Evolutionary conservation across 192 early-diverging fungal species (phyloP).

Genomic region (Diversispora eburnea): DNA sequence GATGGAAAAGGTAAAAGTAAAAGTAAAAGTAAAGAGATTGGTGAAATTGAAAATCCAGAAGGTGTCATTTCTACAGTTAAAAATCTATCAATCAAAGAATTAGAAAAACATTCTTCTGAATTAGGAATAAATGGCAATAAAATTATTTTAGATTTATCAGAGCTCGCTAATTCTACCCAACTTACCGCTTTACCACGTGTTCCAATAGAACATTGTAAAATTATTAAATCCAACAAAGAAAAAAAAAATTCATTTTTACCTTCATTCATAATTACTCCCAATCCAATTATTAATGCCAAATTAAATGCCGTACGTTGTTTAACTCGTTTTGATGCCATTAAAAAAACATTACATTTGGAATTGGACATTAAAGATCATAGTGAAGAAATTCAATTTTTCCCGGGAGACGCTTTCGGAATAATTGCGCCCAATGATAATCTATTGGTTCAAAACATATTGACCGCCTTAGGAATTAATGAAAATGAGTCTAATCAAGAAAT

Average conservation of each 20-base stretch:
- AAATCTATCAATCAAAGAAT: not conserved
- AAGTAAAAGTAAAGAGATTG: too few relatives aligned
- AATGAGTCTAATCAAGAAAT: slow-evolving; percentile 36
- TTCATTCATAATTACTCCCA: slow-evolving; percentile 46
- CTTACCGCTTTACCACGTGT: slow-evolving; percentile 60
- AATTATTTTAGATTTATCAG: slow-evolving; percentile 46
- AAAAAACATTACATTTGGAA: slow-evolving; percentile 65
- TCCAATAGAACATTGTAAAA: slow-evolving; percentile 45
- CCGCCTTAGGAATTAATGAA: slow-evolving; percentile 49
- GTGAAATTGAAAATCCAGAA: too few relatives aligned
- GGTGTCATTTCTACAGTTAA: not conserved
- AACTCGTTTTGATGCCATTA: slow-evolving; percentile 62
- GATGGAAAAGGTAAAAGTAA: too few relatives aligned
- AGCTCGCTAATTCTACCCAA: slow-evolving; percentile 40
- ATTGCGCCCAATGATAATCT: slow-evolving; percentile 76
- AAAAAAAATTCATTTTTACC: slow-evolving; percentile 26
- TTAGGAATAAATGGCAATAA: slow-evolving; percentile 27
- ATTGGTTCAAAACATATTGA: slow-evolving; percentile 65
- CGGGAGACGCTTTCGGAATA: slow-evolving; percentile 88
- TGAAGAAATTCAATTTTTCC: slow-evolving; percentile 49
- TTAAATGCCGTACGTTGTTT: slow-evolving; percentile 56
- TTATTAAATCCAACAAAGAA: slow-evolving; percentile 27
- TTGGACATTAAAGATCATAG: slow-evolving; percentile 40
- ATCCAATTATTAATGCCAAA: slow-evolving; percentile 47
- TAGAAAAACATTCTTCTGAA: not conserved